Evolutionary conservation across 768 basidiomycete genomes (phyloP).

Genomic region (Tremella mesenterica): DNA sequence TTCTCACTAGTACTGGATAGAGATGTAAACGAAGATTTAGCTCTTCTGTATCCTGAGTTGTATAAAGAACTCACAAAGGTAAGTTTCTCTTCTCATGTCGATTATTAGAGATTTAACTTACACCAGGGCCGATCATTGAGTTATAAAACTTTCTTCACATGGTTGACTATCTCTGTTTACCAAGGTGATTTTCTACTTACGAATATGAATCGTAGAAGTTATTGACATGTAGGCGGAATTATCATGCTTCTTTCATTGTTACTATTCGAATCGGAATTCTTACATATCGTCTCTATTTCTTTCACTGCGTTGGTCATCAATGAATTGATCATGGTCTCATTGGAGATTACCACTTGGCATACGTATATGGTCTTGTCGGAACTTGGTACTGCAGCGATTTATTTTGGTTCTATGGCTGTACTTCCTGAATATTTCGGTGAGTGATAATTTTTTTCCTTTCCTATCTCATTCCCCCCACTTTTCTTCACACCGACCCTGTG

Average conservation of each 20-base stretch:
- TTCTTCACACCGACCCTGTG: not conserved
- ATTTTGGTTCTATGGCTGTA: slow-evolving; percentile 83
- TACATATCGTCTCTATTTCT: slow-evolving; percentile 97
- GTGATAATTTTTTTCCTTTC: slow-evolving; percentile 29
- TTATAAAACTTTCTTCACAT: slow-evolving; percentile 96
- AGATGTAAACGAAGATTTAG: slow-evolving; percentile 91
- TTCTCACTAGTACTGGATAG: slow-evolving; percentile 93
- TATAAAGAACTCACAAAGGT: slow-evolving; percentile 98
- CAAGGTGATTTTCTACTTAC: slow-evolving; percentile 56
- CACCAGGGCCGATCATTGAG: slow-evolving; percentile 79
- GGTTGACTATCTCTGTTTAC: slow-evolving; percentile 95
- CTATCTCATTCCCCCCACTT: slow-evolving; percentile 9
- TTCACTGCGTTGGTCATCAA: slow-evolving; percentile 93
- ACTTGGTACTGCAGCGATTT: slow-evolving; percentile 76
- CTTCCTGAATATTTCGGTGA: slow-evolving; percentile 93
- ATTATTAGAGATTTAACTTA: not conserved
- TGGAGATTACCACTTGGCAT: slow-evolving; percentile 99
- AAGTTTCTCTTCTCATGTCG: not conserved
- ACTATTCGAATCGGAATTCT: slow-evolving; percentile 91
- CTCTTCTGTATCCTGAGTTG: slow-evolving; percentile 88
- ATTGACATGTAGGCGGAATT: slow-evolving; percentile 62
- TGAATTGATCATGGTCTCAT: slow-evolving; percentile 96
- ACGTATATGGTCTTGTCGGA: slow-evolving; percentile 89
- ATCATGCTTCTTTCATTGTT: slow-evolving; percentile 98
- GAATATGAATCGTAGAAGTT: not conserved